Percentiles rank a stretch among this genome's conserved stretches.
Conservation (phyloP, 305 asterid species). For the Fraxinus floribunda region DNA sequence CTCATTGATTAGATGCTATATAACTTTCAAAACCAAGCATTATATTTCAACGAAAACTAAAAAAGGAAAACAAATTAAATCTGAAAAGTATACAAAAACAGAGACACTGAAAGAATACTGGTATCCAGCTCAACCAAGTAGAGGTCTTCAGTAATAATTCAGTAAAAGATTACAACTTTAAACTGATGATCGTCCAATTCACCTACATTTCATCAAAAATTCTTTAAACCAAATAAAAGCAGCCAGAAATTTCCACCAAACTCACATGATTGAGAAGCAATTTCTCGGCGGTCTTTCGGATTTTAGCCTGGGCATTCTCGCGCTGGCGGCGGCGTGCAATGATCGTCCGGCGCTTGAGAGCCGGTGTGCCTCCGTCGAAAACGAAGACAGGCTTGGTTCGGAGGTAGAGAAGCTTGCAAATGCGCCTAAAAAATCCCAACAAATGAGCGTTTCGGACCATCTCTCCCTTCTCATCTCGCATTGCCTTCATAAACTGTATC, state of each 20-base stretch:
- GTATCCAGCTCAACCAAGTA: slow-evolving; percentile 4
- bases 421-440: slow-evolving; percentile 88
- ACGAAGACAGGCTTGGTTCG: slow-evolving; percentile 92
- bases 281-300: slow-evolving; percentile 96
- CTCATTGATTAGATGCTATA: not conserved
- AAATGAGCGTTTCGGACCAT: slow-evolving; percentile 92
- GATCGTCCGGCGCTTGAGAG: slow-evolving; percentile 92
- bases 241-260: slow-evolving; percentile 9
- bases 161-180: not conserved
- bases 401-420: slow-evolving; percentile 87
- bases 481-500: slow-evolving; percentile 97
- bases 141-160: slow-evolving; percentile 5
- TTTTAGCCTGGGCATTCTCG: slow-evolving; percentile 95
- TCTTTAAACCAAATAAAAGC: not conserved
- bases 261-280: slow-evolving; percentile 89
- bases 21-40: not conserved
- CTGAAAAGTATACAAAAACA: not conserved
- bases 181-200: not conserved
- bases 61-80: not conserved
- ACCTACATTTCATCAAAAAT: not conserved
- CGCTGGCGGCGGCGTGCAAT: slow-evolving; percentile 96
- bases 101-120: not conserved
- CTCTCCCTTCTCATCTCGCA: slow-evolving; percentile 96
- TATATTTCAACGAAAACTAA: not conserved
- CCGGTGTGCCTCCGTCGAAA: slow-evolving; percentile 93